Percentiles rank a stretch among this genome's conserved stretches.
These are phyloP conservation scores for Clavaria fumosa DNA, from an alignment of 768 basidiomycete species.

Conservation along the genomic window DNA sequence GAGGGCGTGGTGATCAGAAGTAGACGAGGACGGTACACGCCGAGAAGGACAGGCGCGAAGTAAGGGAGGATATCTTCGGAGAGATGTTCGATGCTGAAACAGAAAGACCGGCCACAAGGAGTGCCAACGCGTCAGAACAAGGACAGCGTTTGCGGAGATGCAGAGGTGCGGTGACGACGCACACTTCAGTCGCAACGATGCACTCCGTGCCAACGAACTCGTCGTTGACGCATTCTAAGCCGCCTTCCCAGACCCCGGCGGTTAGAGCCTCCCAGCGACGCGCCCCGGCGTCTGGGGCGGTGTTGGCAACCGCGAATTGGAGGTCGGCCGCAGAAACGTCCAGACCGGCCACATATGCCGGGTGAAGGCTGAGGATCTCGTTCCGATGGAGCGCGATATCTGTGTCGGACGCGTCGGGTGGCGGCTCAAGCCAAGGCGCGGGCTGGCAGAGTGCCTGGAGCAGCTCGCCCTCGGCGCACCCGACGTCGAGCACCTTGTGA, in stretches of 20 bases:
- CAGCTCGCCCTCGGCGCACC: constrained; percentile 72
- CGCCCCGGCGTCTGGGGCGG: constrained; percentile 23
- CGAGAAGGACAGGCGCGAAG: constrained; percentile 60
- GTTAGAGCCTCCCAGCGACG: constrained; percentile 53
- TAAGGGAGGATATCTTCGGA: constrained; percentile 37
- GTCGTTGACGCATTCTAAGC: constrained; percentile 50
- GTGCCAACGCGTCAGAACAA: too few relatives aligned
- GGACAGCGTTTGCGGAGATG: constrained; percentile 5
- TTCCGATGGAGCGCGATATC: constrained; percentile 23
- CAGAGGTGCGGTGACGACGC: constrained; percentile 15
- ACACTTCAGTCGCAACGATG: constrained; percentile 76
- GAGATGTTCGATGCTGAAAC: constrained; percentile 68
- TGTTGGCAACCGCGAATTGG: constrained; percentile 33
- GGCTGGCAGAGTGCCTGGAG: constrained; percentile 58
- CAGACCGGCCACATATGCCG: constrained; percentile 44
- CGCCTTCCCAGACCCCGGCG: constrained; percentile 61
- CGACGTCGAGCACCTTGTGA: constrained; percentile 71
- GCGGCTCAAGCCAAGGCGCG: constrained; percentile 47
- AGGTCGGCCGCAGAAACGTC: constrained; percentile 46
- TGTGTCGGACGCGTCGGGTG: constrained; percentile 16
- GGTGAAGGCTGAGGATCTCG: constrained; percentile 42
- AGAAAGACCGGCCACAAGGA: too few relatives aligned
- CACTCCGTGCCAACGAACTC: constrained; percentile 52
- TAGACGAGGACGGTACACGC: constrained; percentile 57
- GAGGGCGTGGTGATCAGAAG: constrained; percentile 77